Evolutionary conservation across 2,329 filamentous ascomycete genomes (phyloP), one percentile per base, ranked within the genome.

Genomic region (Cladorrhinum sp.): DNA sequence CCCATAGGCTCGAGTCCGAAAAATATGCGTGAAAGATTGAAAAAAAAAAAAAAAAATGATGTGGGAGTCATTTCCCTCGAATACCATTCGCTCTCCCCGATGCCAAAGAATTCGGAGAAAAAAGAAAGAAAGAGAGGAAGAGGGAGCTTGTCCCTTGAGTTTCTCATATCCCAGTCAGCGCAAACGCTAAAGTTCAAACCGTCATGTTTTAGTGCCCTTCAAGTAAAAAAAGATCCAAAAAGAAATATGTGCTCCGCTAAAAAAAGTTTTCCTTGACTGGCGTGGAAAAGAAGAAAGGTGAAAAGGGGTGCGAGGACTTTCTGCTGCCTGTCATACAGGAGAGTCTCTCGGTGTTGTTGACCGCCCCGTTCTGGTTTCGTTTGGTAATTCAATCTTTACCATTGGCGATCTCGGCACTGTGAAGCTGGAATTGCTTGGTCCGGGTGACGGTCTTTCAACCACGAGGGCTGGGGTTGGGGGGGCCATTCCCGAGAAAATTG

Each of bases 401-500:
- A 49, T 23, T 12, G 54, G 54, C n/a, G 54, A 57, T 49, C 54
- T 39, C 14, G 53, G 53, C 16, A 49, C 54, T 6, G 39, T 57
- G 42, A 57, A 36, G 24, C 36, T 30, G 4, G 39, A 33, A 18
- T 16, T 30, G 21, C 39, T 50, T 26, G 59, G 33, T 24, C 23
- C 23, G 20, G 52, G 48, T n/a, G 28, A 24, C 21, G 53, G 33
- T 42, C 39, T 52, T 48, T 58, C 26, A 8, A 46, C 42, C 42
- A 46, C 42, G 21, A 46, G 18, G 5, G 36, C 39, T 20, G 39
- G 54, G 14, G 39, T 24, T 7, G 54, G 36, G 9, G 33, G 23
- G 18, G 54, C 39, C 33, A 14, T 23, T 39, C 30, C 33, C 36
- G 62, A 49, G 53, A 46, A 58, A 33, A 65, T 56, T 3, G 61